These are phyloP conservation scores for Remersonia thermophila DNA, from an alignment of 2,329 filamentous ascomycete genomes.

Conservation along the genomic window DNA sequence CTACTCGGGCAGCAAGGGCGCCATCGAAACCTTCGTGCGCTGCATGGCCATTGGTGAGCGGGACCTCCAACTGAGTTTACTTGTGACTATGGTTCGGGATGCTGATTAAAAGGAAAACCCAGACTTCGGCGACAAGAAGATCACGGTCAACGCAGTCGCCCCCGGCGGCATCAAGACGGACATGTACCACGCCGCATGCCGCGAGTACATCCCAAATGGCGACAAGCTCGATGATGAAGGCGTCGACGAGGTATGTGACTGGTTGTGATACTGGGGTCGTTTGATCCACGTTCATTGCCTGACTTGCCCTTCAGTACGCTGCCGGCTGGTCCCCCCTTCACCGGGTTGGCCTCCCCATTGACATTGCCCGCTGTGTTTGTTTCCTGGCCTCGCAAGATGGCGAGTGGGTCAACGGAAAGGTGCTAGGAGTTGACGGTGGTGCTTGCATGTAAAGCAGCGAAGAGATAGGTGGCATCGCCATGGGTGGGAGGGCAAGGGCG, in stretches of 20 bases:
- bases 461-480: too few species aligned
- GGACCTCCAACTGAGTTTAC: too few species aligned
- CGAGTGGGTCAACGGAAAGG: constrained; percentile 35
- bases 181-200: constrained; percentile 52
- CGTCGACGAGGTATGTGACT: constrained; percentile 36
- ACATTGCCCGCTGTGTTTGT: constrained; percentile 54
- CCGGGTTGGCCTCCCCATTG: constrained; percentile 54
- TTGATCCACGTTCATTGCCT: neutral
- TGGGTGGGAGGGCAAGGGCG: too few species aligned
- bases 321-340: constrained; percentile 51
- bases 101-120: too few species aligned
- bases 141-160: constrained; percentile 52
- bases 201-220: constrained; percentile 48
- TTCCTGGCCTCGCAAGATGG: constrained; percentile 36
- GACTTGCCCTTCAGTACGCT: constrained; percentile 34
- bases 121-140: constrained; percentile 51
- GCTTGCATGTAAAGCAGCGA: constrained; percentile 21
- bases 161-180: constrained; percentile 53
- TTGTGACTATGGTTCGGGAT: too few species aligned
- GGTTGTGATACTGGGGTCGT: neutral
- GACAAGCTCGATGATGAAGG: constrained; percentile 43
- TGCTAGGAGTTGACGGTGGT: constrained; percentile 25
- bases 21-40: constrained; percentile 65
- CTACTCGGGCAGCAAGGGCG: constrained; percentile 65
- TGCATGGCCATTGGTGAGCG: constrained; percentile 54